phyloP scores from a whole-genome alignment of 1,284 basidiomycete genomes.

The Bjerkandera adusta region DNA sequence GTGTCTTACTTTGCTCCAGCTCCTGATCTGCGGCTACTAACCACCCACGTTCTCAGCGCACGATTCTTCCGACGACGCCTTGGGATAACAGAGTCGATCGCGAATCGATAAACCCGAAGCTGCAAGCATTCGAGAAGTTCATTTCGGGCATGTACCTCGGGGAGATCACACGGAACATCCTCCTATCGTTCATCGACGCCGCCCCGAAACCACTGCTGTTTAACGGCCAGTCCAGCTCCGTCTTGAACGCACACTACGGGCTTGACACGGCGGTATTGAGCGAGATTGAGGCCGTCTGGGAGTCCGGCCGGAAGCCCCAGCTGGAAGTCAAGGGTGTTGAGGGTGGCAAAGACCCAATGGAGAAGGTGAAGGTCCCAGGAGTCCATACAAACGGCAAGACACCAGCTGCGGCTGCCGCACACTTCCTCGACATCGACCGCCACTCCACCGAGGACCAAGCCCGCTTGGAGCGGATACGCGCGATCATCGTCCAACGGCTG shows the following conservation, averaged over 20 bases:
- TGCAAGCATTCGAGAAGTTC: conserved; percentile 97
- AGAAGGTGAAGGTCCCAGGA: conserved; percentile 4
- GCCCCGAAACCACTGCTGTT: conserved; percentile 74
- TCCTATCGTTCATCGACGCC: conserved; percentile 86
- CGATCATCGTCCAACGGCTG: conserved; percentile 63
- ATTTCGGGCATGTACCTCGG: conserved; percentile 99
- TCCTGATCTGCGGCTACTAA: too few relatives aligned
- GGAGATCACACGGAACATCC: conserved; percentile 86
- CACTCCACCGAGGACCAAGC: conserved; percentile 23
- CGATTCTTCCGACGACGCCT: conserved; percentile 87
- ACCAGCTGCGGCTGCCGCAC: conserved; percentile 20
- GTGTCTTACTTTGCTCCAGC: conserved; percentile 31
- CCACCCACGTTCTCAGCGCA: conserved; percentile 47
- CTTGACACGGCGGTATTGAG: conserved; percentile 94
- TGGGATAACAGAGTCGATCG: conserved; percentile 94
- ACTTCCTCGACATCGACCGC: conserved; percentile 28
- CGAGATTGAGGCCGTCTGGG: conserved; percentile 77
- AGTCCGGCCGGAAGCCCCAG: conserved; percentile 34
- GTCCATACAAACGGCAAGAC: too few relatives aligned
- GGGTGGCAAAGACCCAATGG: conserved; percentile 12
- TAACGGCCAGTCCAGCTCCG: conserved; percentile 68
- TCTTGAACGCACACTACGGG: conserved; percentile 89
- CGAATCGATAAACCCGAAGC: conserved; percentile 90
- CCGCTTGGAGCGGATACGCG: conserved; percentile 49
- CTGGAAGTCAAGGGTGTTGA: conserved; percentile 14